These are phyloP conservation scores for Tinospora cordifolia DNA, from an alignment of 164 flowering plant genomes.

Conservation along the genomic window DNA sequence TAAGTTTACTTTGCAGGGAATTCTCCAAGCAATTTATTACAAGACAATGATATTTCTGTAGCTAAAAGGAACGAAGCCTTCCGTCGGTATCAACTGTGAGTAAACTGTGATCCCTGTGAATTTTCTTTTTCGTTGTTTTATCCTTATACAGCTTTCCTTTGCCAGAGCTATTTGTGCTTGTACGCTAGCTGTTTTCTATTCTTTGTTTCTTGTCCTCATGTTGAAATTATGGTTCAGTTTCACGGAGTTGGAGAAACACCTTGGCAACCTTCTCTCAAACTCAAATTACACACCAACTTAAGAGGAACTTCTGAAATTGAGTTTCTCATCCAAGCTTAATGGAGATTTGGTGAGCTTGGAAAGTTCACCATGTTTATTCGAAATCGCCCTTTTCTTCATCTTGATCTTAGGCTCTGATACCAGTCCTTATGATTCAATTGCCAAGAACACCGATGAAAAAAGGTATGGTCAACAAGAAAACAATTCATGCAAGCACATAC, in stretches of 20 bases:
- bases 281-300: constrained; percentile 21
- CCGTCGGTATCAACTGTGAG: constrained; percentile 69
- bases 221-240: constrained; percentile 14
- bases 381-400: no score
- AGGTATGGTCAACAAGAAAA: no score
- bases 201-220: background rate
- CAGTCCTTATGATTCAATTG: no score
- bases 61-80: constrained; percentile 57
- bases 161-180: background rate
- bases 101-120: background rate
- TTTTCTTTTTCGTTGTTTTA: background rate
- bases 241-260: constrained; percentile 59
- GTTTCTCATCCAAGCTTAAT: constrained; percentile 4
- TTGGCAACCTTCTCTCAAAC: constrained; percentile 30
- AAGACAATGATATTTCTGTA: constrained; percentile 46
- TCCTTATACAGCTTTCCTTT: background rate
- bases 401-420: no score
- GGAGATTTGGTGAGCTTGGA: constrained; percentile 5
- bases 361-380: no score
- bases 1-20: constrained; percentile 25
- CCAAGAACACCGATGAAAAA: no score
- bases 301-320: constrained; percentile 6
- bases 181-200: background rate
- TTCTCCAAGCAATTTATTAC: constrained; percentile 32
- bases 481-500: no score